Percentiles rank a stretch among this genome's conserved stretches.
Conservation (phyloP, 257 asterid species). For the Misopates orontium region DNA sequence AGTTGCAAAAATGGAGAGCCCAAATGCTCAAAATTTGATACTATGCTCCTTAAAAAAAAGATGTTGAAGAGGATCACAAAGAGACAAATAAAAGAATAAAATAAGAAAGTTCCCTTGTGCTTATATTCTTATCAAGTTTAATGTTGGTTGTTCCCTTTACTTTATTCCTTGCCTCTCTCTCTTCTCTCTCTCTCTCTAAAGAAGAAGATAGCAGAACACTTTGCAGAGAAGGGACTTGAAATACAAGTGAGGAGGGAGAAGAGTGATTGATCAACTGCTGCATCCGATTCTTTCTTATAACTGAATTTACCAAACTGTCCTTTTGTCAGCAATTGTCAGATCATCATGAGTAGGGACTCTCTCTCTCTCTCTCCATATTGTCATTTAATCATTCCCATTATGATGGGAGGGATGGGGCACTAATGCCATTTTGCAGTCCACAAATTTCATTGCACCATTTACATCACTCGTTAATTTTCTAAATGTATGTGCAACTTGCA, state of each 20-base stretch:
- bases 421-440: no score
- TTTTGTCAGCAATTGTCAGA: constrained; percentile 31
- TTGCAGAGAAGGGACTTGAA: constrained; percentile 90
- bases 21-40: constrained; percentile 30
- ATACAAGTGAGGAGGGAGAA: constrained; percentile 56
- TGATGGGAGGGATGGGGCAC: neutral
- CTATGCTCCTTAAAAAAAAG: constrained; percentile 25
- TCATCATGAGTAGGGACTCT: no score
- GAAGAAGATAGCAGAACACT: constrained; percentile 46
- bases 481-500: no score
- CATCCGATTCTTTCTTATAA: constrained; percentile 16
- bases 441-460: no score
- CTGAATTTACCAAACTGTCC: constrained; percentile 67
- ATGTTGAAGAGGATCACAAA: constrained; percentile 26
- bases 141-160: constrained; percentile 33
- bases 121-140: constrained; percentile 36
- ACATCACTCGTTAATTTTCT: no score
- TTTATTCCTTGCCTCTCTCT: constrained; percentile 47
- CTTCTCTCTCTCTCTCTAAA: constrained; percentile 10
- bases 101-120: constrained; percentile 34
- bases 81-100: constrained; percentile 20
- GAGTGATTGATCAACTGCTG: constrained; percentile 47
- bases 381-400: neutral
- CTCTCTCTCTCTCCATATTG: neutral
- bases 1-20: constrained; percentile 19